These are phyloP conservation scores for Stephanodiscus triporus DNA, from an alignment of 108 stramenopile genomes.

Conservation along the genomic window DNA sequence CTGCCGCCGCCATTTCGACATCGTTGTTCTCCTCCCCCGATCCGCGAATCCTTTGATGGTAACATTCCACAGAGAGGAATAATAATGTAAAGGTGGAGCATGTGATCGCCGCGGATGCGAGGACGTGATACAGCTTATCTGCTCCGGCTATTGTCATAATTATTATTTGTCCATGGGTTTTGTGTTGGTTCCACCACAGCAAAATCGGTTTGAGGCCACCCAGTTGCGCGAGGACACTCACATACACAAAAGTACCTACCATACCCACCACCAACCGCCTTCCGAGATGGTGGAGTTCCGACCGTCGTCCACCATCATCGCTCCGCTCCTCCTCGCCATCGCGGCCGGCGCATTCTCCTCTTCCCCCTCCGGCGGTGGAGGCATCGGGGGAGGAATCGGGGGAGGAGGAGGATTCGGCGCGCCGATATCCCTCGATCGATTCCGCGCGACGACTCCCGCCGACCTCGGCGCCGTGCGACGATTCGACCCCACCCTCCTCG, in stretches of 20 bases:
- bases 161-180: too few relatives aligned
- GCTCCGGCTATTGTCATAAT: too few relatives aligned
- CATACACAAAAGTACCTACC: too few relatives aligned
- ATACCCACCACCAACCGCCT: too few relatives aligned
- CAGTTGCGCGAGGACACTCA: too few relatives aligned
- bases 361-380: neutral
- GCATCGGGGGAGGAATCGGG: neutral
- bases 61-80: neutral
- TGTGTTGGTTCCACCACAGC: too few relatives aligned
- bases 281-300: neutral
- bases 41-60: neutral
- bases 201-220: too few relatives aligned
- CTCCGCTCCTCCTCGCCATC: neutral
- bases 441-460: conserved; percentile 65
- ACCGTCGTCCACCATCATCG: neutral
- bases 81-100: neutral
- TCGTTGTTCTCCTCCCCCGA: neutral
- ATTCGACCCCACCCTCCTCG: conserved; percentile 58
- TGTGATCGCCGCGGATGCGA: neutral
- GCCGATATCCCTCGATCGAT: conserved; percentile 51
- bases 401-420: neutral
- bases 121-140: neutral
- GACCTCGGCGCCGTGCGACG: conserved; percentile 45
- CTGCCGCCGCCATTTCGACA: conserved; percentile 4
- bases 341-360: neutral